phyloP scores from a whole-genome alignment of 306 rosid species.

The Sechiopsis laciniata region DNA sequence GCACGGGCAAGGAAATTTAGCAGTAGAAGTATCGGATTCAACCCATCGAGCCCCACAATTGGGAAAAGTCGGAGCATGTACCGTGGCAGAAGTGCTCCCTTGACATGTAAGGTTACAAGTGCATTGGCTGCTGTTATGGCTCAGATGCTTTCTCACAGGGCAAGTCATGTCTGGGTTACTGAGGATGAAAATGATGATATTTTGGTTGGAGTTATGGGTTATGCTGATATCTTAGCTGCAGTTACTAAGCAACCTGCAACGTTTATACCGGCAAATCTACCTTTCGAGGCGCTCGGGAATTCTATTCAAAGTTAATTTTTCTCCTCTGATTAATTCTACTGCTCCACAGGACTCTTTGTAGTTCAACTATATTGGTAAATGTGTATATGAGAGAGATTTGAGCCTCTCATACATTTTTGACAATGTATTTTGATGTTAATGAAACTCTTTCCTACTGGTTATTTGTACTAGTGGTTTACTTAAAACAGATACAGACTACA shows the following conservation, averaged over 20 bases:
- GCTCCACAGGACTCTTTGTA: not conserved
- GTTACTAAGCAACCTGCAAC: constrained; percentile 63
- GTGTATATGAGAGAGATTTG: constrained; percentile 6
- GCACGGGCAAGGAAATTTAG: constrained; percentile 56
- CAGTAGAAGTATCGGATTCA: constrained; percentile 81
- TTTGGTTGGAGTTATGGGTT: constrained; percentile 80
- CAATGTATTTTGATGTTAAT: not conserved
- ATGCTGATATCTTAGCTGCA: constrained; percentile 72
- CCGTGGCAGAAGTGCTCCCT: constrained; percentile 85
- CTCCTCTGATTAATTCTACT: not conserved
- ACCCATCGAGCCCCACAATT: constrained; percentile 41
- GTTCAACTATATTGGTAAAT: not conserved
- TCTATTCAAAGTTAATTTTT: constrained; percentile 38
- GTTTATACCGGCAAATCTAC: constrained; percentile 36
- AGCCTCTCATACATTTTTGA: not conserved
- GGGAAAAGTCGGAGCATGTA: constrained; percentile 77
- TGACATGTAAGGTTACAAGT: constrained; percentile 79
- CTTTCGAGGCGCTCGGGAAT: constrained; percentile 39
- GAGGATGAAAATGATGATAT: constrained; percentile 69
- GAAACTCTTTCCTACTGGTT: not conserved
- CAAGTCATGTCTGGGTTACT: constrained; percentile 87
- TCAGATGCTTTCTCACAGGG: constrained; percentile 95
- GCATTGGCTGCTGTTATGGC: constrained; percentile 99
- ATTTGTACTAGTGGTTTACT: not conserved
- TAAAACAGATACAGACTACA: too few species aligned